Conservation (phyloP, 768 basidiomycete genomes). For the Daedaleopsis nitida region DNA sequence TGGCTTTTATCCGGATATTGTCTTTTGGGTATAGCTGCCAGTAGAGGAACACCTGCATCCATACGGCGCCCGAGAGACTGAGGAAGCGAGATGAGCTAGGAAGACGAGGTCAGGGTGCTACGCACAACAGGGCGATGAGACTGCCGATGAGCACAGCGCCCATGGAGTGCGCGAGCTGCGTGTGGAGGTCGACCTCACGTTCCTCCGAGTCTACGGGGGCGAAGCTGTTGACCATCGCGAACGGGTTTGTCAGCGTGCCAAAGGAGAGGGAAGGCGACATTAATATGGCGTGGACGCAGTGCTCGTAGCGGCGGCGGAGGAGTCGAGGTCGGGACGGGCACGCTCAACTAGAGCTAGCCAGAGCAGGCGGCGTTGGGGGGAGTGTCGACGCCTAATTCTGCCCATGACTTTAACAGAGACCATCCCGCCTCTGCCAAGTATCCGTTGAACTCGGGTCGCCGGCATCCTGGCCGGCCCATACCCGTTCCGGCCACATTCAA, state of each 20-base stretch:
- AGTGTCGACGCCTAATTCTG: no score
- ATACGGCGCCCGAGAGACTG: slow-evolving; percentile 20
- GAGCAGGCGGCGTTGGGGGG: no score
- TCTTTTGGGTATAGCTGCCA: slow-evolving; percentile 16
- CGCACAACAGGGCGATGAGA: slow-evolving; percentile 15
- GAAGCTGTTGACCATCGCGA: neutral
- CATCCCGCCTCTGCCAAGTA: no score
- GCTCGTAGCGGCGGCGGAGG: no score
- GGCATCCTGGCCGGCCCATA: no score
- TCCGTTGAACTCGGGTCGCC: no score
- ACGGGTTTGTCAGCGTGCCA: neutral
- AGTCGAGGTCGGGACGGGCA: no score
- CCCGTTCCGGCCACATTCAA: no score
- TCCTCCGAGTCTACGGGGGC: neutral
- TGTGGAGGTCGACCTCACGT: slow-evolving; percentile 8
- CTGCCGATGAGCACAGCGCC: slow-evolving; percentile 21
- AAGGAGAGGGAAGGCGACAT: neutral
- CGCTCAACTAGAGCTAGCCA: no score
- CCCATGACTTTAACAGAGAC: no score
- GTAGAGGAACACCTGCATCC: slow-evolving; percentile 21
- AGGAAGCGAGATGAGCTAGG: neutral
- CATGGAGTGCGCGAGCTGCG: slow-evolving; percentile 10
- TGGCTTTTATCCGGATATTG: slow-evolving; percentile 9
- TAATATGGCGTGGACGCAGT: neutral
- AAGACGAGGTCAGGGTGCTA: neutral